phyloP scores from a whole-genome alignment of 2,329 filamentous ascomycete species.

The Diaporthe humulicola region DNA sequence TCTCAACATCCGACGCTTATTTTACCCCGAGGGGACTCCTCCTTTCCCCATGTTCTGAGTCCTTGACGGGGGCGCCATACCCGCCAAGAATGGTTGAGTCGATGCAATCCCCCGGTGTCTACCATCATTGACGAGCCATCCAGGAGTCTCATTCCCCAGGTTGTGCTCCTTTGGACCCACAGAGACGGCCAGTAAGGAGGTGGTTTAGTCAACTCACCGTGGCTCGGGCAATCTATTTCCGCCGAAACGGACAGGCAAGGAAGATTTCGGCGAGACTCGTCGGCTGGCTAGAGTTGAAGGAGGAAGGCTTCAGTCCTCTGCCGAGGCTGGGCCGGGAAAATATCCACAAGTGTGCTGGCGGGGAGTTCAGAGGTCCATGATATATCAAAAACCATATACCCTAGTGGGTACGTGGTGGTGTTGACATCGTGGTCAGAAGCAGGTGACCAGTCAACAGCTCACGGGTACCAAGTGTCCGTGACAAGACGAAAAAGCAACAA shows the following conservation, averaged over 20 bases:
- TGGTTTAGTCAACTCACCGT: neutral
- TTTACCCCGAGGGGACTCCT: conserved; percentile 31
- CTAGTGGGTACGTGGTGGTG: neutral
- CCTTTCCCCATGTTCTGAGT: conserved; percentile 28
- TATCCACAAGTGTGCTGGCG: conserved; percentile 28
- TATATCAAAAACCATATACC: neutral
- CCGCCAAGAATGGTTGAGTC: conserved; percentile 9
- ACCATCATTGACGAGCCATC: conserved; percentile 16
- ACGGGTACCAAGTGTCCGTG: neutral
- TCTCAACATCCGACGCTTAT: conserved; percentile 22
- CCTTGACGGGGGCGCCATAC: neutral
- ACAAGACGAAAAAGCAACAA: neutral
- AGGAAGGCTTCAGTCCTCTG: neutral
- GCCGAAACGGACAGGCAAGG: neutral
- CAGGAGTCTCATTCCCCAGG: conserved; percentile 12
- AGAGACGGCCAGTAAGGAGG: neutral
- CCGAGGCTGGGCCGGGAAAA: conserved; percentile 13
- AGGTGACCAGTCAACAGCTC: neutral
- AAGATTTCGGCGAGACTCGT: conserved; percentile 16
- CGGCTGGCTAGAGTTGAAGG: conserved; percentile 11
- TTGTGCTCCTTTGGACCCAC: conserved; percentile 30
- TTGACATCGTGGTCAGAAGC: neutral
- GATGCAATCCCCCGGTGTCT: conserved; percentile 2
- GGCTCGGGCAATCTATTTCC: conserved; percentile 13
- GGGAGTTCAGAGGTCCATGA: neutral